Evolutionary conservation across 164 flowering plant genomes (phyloP).

Genomic region (Buxus sempervirens): DNA sequence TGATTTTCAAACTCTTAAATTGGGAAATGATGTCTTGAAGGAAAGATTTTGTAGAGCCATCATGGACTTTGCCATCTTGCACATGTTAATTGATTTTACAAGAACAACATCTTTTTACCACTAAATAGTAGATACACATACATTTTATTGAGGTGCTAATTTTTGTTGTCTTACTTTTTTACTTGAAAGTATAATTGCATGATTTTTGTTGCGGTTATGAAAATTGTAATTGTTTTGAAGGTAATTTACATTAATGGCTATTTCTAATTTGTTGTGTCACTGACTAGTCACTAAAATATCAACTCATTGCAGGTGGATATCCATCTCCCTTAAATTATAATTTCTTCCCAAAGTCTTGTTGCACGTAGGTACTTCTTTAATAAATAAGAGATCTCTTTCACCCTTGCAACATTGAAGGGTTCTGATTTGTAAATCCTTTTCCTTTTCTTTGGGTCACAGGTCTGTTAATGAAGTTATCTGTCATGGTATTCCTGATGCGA

Average conservation of each 20-base stretch:
- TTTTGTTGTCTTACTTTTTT: not conserved
- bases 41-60: too few relatives aligned
- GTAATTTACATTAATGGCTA: too few relatives aligned
- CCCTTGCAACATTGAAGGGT: not conserved
- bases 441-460: slow-evolving; percentile 36
- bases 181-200: too few relatives aligned
- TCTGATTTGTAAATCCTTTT: slow-evolving; percentile 6
- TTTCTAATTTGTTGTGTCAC: not conserved
- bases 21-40: too few relatives aligned
- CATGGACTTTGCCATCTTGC: too few relatives aligned
- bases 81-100: too few relatives aligned
- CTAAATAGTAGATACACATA: not conserved
- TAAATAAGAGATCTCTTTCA: slow-evolving; percentile 10
- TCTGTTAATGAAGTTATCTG: slow-evolving; percentile 98
- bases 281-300: not conserved
- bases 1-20: not conserved
- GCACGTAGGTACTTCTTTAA: slow-evolving; percentile 90
- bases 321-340: slow-evolving; percentile 95
- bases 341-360: slow-evolving; percentile 98
- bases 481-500: slow-evolving; percentile 98
- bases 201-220: too few relatives aligned
- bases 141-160: not conserved
- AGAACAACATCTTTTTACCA: not conserved
- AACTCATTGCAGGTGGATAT: slow-evolving; percentile 69
- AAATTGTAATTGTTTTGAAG: too few relatives aligned